Percentiles rank a stretch among this genome's conserved stretches.
These are phyloP conservation scores for Erythrophleum fordii DNA, from an alignment of 306 rosid genomes.

Conservation along the genomic window DNA sequence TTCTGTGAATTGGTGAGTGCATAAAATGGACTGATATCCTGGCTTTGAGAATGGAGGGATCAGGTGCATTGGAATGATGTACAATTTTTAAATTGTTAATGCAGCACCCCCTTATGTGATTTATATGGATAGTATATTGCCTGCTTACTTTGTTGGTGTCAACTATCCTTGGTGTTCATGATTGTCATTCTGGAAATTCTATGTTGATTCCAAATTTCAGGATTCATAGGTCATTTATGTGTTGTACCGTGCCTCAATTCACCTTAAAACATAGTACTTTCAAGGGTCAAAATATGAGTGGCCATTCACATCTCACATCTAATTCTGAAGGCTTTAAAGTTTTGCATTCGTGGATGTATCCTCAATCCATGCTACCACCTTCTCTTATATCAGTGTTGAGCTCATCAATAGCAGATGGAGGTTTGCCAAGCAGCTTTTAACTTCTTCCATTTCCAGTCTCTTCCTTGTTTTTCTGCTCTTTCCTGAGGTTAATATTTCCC, in stretches of 20 bases:
- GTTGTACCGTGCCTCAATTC: constrained; percentile 50
- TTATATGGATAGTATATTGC: constrained; percentile 11
- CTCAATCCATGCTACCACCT: constrained; percentile 82
- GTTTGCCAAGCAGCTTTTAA: constrained; percentile 44
- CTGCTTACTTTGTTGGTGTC: constrained; percentile 28
- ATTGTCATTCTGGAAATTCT: not conserved
- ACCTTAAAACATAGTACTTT: constrained; percentile 42
- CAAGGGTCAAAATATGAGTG: constrained; percentile 48
- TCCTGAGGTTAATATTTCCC: constrained; percentile 11
- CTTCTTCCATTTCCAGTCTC: not conserved
- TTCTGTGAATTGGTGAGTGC: constrained; percentile 65
- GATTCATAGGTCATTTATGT: constrained; percentile 54
- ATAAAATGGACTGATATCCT: constrained; percentile 22
- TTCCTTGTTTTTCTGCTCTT: constrained; percentile 22
- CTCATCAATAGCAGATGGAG: constrained; percentile 72
- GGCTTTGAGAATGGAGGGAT: constrained; percentile 5
- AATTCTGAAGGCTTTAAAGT: constrained; percentile 45
- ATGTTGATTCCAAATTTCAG: constrained; percentile 38
- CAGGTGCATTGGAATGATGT: not conserved
- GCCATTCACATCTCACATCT: constrained; percentile 7
- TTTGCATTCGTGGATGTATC: constrained; percentile 91
- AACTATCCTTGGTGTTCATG: constrained; percentile 18
- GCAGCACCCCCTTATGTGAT: not conserved
- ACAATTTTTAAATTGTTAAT: constrained; percentile 11
- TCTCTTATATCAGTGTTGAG: constrained; percentile 74